Evolutionary conservation across 306 rosid species (phyloP).

Genomic region (Hylodesmum podocarpum): DNA sequence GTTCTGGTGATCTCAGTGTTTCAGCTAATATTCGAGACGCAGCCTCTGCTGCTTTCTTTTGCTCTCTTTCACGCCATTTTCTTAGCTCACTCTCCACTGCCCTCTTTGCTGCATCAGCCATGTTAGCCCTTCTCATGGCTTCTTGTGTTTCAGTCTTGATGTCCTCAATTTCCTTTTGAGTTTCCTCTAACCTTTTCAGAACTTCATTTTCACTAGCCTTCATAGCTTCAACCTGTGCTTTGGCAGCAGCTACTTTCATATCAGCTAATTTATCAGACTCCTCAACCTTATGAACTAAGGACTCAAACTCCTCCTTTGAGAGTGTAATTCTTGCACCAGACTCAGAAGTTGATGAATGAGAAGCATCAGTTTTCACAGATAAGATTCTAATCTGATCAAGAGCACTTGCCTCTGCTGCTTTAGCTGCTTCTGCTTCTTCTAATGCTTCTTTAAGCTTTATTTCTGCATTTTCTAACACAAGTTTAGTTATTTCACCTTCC

Average conservation of each 20-base stretch:
- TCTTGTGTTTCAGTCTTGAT: slow-evolving; percentile 59
- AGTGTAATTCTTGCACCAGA: slow-evolving; percentile 63
- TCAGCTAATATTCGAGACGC: slow-evolving; percentile 70
- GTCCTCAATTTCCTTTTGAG: slow-evolving; percentile 66
- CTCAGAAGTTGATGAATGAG: slow-evolving; percentile 67
- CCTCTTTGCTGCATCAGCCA: slow-evolving; percentile 88
- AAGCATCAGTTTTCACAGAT: slow-evolving; percentile 63
- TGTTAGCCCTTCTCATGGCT: slow-evolving; percentile 64
- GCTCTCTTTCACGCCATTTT: slow-evolving; percentile 76
- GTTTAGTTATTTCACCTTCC: slow-evolving; percentile 59
- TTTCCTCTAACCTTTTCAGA: slow-evolving; percentile 51
- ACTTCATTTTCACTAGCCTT: slow-evolving; percentile 80
- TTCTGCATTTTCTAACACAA: slow-evolving; percentile 60
- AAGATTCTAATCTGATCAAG: slow-evolving; percentile 64
- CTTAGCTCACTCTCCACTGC: slow-evolving; percentile 81
- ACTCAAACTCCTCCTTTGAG: slow-evolving; percentile 72
- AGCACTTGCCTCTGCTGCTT: slow-evolving; percentile 63
- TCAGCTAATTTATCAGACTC: slow-evolving; percentile 66
- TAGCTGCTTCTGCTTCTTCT: slow-evolving; percentile 80
- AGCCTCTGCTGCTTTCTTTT: slow-evolving; percentile 77
- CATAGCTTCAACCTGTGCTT: slow-evolving; percentile 81
- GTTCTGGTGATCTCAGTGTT: slow-evolving; percentile 44
- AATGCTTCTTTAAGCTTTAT: slow-evolving; percentile 52
- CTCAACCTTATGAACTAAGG: slow-evolving; percentile 65
- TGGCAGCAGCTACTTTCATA: slow-evolving; percentile 79